Percentiles rank a stretch among this genome's conserved stretches.
phyloP scores from a whole-genome alignment of 1,284 basidiomycete species.

The Bondarzewia mesenterica region DNA sequence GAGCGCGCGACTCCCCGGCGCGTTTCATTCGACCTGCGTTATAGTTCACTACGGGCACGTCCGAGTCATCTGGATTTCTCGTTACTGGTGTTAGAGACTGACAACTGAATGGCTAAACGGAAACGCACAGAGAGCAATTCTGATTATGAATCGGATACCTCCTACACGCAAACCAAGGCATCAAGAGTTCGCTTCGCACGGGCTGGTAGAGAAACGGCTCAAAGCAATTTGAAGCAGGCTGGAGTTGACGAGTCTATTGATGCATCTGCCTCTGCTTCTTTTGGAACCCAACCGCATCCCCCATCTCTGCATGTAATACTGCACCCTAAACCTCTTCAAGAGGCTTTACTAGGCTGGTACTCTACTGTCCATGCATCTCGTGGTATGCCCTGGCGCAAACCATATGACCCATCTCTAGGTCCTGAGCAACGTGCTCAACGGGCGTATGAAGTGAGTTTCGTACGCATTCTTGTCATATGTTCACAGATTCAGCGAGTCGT shows the following conservation, averaged over 20 bases:
- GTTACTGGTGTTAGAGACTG: too few relatives aligned
- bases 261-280: too few relatives aligned
- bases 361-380: conserved; percentile 50
- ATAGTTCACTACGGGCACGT: too few relatives aligned
- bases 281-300: conserved; percentile 18
- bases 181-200: too few relatives aligned
- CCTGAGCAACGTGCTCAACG: conserved; percentile 54
- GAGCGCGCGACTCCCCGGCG: too few relatives aligned
- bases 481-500: conserved; percentile 1
- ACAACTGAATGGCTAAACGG: neutral
- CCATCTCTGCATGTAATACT: conserved; percentile 26
- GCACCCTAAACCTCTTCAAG: conserved; percentile 30
- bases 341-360: conserved; percentile 62
- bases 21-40: too few relatives aligned
- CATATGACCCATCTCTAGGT: conserved; percentile 44
- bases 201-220: too few relatives aligned
- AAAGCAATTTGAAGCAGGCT: too few relatives aligned
- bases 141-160: too few relatives aligned
- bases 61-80: too few relatives aligned
- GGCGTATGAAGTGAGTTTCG: conserved; percentile 64
- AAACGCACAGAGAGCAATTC: neutral
- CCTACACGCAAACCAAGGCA: too few relatives aligned
- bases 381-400: conserved; percentile 84
- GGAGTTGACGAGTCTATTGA: too few relatives aligned
- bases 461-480: neutral